Evolutionary conservation across 768 basidiomycete species (phyloP).

Genomic region (Lepiota venenata): DNA sequence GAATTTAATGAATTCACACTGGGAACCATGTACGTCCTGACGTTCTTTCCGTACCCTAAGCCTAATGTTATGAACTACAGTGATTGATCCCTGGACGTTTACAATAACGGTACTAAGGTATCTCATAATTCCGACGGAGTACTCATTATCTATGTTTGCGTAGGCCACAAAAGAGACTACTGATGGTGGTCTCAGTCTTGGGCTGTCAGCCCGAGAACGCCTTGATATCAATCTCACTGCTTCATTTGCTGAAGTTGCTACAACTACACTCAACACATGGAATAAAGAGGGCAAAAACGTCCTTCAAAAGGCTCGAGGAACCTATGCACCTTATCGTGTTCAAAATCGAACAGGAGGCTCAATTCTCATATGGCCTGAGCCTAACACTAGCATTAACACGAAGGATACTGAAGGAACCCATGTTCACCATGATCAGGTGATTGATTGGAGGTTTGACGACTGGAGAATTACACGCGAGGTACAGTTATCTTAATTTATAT

Average conservation of each 20-base stretch:
- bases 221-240: conserved; percentile 91
- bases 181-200: conserved; percentile 52
- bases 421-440: conserved; percentile 67
- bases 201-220: conserved; percentile 72
- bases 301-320: conserved; percentile 76
- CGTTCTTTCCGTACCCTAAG: background rate
- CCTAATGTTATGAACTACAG: conserved; percentile 30
- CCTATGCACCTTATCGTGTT: conserved; percentile 91
- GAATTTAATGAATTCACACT: conserved; percentile 96
- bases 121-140: background rate
- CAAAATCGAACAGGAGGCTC: conserved; percentile 88
- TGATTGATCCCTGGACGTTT: conserved; percentile 97
- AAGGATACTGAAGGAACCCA: conserved; percentile 52
- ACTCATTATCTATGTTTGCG: background rate
- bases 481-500: background rate
- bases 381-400: conserved; percentile 47
- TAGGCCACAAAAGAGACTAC: conserved; percentile 53
- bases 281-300: conserved; percentile 70
- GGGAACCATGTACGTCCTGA: conserved; percentile 78
- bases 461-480: conserved; percentile 94
- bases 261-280: conserved; percentile 71
- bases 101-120: conserved; percentile 52
- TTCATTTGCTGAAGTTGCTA: conserved; percentile 82
- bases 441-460: conserved; percentile 98
- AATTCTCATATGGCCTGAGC: conserved; percentile 83